Percentiles rank a stretch among this genome's conserved stretches.
phyloP scores from a whole-genome alignment of 495 filamentous ascomycete species.

The Aspergillus baeticus region DNA sequence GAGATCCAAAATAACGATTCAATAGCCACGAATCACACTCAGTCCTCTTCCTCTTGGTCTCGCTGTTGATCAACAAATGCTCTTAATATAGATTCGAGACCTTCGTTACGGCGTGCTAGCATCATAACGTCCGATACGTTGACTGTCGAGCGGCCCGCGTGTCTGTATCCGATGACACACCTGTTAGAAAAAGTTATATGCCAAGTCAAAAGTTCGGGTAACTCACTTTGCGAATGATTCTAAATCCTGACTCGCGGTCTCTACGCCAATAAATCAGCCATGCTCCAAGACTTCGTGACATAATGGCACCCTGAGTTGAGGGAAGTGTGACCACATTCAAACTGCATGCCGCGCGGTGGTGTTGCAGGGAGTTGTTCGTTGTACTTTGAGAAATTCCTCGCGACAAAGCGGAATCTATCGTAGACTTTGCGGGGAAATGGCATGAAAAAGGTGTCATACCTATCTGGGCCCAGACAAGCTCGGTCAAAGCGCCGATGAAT shows the following conservation, averaged over 20 bases:
- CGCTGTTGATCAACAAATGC: slow-evolving; percentile 61
- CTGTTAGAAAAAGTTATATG: not conserved
- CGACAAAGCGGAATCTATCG: not conserved
- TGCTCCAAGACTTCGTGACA: not conserved
- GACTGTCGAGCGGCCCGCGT: slow-evolving; percentile 81
- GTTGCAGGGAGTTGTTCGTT: too few relatives aligned
- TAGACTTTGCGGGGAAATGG: not conserved
- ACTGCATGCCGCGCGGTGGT: too few relatives aligned
- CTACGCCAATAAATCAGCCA: slow-evolving; percentile 35
- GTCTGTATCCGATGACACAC: slow-evolving; percentile 36
- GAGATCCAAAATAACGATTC: not conserved
- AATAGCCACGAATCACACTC: slow-evolving; percentile 2
- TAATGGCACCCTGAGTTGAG: not conserved
- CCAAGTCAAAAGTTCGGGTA: not conserved
- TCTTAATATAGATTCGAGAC: slow-evolving; percentile 69
- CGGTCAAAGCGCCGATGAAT: slow-evolving; percentile 89
- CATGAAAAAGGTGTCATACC: slow-evolving; percentile 53
- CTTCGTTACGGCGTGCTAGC: slow-evolving; percentile 81
- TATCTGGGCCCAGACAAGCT: slow-evolving; percentile 89
- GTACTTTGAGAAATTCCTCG: not conserved
- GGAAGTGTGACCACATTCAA: not conserved
- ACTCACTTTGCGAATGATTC: slow-evolving; percentile 74
- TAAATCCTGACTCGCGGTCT: slow-evolving; percentile 71
- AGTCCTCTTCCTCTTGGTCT: slow-evolving; percentile 25
- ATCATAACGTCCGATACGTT: slow-evolving; percentile 85